phyloP scores from a whole-genome alignment of 208 protist genomes.

The Trypanosoma cruzi region DNA sequence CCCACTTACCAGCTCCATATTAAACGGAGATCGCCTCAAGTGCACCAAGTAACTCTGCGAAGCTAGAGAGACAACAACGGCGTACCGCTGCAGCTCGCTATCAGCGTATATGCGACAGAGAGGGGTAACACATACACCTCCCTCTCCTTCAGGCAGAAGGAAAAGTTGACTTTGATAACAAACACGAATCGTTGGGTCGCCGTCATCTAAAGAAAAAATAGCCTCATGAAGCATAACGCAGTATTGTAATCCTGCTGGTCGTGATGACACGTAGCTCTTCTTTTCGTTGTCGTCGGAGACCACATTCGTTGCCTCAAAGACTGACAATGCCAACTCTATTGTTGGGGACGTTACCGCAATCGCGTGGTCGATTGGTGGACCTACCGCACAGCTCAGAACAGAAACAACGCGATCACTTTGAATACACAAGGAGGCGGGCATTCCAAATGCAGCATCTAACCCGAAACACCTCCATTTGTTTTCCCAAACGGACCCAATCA shows the following conservation, averaged over 20 bases:
- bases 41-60: constrained; percentile 22
- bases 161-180: constrained; percentile 32
- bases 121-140: background rate
- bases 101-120: constrained; percentile 22
- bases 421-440: constrained; percentile 37
- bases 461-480: constrained; percentile 47
- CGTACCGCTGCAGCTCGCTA: constrained; percentile 9
- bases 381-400: constrained; percentile 42
- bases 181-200: background rate
- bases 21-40: constrained; percentile 17
- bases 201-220: constrained; percentile 31
- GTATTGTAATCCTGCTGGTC: background rate
- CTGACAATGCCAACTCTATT: constrained; percentile 47
- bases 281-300: constrained; percentile 12
- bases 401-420: constrained; percentile 35
- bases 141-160: constrained; percentile 4
- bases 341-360: constrained; percentile 37
- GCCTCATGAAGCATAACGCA: constrained; percentile 40
- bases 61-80: constrained; percentile 16
- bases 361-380: constrained; percentile 27
- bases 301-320: constrained; percentile 47
- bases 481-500: constrained; percentile 37
- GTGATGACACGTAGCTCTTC: background rate
- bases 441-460: constrained; percentile 22
- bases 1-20: constrained; percentile 22